phyloP scores from a whole-genome alignment of 495 filamentous ascomycete genomes.

The Cairneyella variabilis region DNA sequence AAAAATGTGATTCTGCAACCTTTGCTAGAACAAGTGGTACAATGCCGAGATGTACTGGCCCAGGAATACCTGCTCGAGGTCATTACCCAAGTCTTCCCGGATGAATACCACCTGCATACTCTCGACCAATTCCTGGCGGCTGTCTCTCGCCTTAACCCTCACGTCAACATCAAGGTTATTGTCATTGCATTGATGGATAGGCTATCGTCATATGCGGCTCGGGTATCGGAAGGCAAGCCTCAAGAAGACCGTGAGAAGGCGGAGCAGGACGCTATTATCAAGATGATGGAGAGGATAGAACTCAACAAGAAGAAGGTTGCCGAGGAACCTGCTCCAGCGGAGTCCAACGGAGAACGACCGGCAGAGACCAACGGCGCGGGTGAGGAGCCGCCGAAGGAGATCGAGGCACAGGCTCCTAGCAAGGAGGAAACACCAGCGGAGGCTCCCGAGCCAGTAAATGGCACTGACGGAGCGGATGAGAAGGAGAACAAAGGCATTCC shows the following conservation, averaged over 20 bases:
- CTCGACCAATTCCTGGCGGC: slow-evolving; percentile 90
- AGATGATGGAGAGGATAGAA: slow-evolving; percentile 71
- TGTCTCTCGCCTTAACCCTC: slow-evolving; percentile 84
- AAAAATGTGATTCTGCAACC: slow-evolving; percentile 87
- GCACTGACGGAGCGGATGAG: slow-evolving; percentile 32
- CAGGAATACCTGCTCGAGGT: slow-evolving; percentile 98
- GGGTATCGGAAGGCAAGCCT: slow-evolving; percentile 73
- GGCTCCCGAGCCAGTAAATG: slow-evolving; percentile 22
- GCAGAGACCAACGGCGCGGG: slow-evolving; percentile 31
- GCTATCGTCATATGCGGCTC: slow-evolving; percentile 83
- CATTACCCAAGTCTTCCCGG: slow-evolving; percentile 97
- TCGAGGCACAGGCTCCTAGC: slow-evolving; percentile 31
- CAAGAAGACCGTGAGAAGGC: slow-evolving; percentile 66
- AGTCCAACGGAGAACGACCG: slow-evolving; percentile 31
- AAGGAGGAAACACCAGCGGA: slow-evolving; percentile 26
- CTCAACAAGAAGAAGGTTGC: slow-evolving; percentile 55
- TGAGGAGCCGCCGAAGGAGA: slow-evolving; percentile 23
- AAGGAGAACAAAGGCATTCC: slow-evolving; percentile 70
- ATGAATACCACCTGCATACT: slow-evolving; percentile 96
- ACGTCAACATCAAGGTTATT: slow-evolving; percentile 96
- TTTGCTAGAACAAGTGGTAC: slow-evolving; percentile 92
- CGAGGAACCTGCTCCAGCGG: slow-evolving; percentile 15
- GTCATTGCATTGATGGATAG: slow-evolving; percentile 98
- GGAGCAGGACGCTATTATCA: slow-evolving; percentile 79
- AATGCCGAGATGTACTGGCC: slow-evolving; percentile 93